Base-by-base conservation (phyloP, 306 rosid genomes). In the Boehmeria nivea region DNA sequence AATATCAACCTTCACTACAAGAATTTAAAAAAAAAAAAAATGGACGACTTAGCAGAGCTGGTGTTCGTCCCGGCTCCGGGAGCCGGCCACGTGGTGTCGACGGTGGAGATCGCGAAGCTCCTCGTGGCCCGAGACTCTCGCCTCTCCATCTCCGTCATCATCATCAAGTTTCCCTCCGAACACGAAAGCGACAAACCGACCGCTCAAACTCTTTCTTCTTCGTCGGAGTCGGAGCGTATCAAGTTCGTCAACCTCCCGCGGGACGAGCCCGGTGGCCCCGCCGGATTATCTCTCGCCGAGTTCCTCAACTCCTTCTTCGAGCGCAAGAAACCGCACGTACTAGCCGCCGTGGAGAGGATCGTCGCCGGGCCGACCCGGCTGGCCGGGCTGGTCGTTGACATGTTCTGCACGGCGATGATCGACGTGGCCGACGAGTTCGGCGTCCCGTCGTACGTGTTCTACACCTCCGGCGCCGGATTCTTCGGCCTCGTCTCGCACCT, bases 301-400 rank as follows among this genome's bases (percentile, higher is more conserved):
- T 4, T 10, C 17, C 45, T 7, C 43, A 10, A 10, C 31, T 9
- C 43, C 55, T 11, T 19, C 3, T 5, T 71, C 36, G 69, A 66
- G 39, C 11, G 45, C 15, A 23, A 12, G 6, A 68, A 43, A 31
- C 48, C 53, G 0, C 36, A 39, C 17, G 68, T 79, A 14, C 74
- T 45, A 52, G 71, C 71, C 33, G 71, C 69, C 9, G 45, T 75
- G 11, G 25, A 36, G 8, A 73, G 72, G 45, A 19, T 12, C 3
- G n/a, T 70, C 11, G 12, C 9, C 3, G 42, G 3, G 55, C 43
- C 53, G 64, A 6, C 59, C 65, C 21, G 49, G 56, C 20, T 69
- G 65, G 57, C 67, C 67, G 90, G 81, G 2, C 72, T 86, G n/a
- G 67, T 86, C 12, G 34, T 86, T 0, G 90, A 86, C 79, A 73